These are phyloP conservation scores for Globisporangium camurandrum DNA, from an alignment of 352 stramenopile genomes.

Conservation along the genomic window DNA sequence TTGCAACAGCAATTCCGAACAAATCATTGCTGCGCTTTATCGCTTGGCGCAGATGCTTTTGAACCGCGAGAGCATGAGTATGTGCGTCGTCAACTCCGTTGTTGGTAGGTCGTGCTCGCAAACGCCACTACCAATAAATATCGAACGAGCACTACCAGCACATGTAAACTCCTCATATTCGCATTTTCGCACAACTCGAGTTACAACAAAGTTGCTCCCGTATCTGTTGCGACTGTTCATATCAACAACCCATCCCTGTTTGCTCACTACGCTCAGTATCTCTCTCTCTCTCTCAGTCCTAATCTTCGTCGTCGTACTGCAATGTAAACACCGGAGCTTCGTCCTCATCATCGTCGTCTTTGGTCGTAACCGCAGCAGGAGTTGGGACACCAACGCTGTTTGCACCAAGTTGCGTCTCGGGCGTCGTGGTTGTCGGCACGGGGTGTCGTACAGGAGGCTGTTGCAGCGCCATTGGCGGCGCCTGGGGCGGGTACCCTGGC, in stretches of 20 bases:
- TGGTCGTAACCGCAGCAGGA: background rate
- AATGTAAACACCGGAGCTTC: constrained; percentile 59
- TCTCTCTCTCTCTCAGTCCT: constrained; percentile 1
- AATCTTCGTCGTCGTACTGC: constrained; percentile 77
- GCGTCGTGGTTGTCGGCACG: background rate
- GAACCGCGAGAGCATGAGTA: too few relatives aligned
- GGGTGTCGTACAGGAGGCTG: background rate
- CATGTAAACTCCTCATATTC: too few relatives aligned
- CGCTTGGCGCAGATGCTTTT: too few relatives aligned
- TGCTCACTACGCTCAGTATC: too few relatives aligned
- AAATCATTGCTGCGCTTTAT: too few relatives aligned
- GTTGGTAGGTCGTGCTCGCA: too few relatives aligned
- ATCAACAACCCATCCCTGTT: too few relatives aligned
- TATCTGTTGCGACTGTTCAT: too few relatives aligned
- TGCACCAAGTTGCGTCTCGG: background rate
- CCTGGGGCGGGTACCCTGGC: background rate
- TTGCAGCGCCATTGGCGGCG: background rate
- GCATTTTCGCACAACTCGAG: background rate
- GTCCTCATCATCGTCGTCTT: constrained; percentile 54
- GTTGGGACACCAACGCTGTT: background rate
- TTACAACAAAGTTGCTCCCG: background rate
- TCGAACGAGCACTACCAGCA: too few relatives aligned
- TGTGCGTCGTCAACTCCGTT: too few relatives aligned
- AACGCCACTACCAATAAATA: too few relatives aligned
- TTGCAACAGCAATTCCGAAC: too few relatives aligned